phyloP scores from a whole-genome alignment of 805 yeast species.

The Zygoascus ofunaensis region DNA sequence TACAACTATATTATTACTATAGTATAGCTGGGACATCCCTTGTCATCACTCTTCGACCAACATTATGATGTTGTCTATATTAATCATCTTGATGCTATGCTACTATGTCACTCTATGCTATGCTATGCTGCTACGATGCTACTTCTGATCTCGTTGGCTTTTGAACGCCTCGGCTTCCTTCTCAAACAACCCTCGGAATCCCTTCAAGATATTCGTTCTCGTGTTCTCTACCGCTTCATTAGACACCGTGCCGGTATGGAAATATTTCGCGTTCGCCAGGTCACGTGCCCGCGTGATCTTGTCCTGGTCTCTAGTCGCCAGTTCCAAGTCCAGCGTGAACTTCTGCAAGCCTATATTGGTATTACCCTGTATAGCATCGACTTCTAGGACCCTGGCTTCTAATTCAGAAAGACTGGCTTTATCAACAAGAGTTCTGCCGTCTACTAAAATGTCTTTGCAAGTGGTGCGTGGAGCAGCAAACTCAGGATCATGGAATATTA shows the following conservation, averaged over 20 bases:
- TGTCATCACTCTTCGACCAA: too few species aligned
- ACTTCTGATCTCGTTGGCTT: too few species aligned
- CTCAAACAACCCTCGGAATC: conserved; percentile 4
- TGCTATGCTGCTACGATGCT: too few species aligned
- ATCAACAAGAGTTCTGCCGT: neutral
- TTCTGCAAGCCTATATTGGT: neutral
- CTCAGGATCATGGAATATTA: conserved; percentile 22
- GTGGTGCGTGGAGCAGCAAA: neutral
- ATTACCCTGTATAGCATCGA: neutral
- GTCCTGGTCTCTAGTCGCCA: neutral
- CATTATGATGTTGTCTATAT: too few species aligned
- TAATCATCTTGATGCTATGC: too few species aligned
- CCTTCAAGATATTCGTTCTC: conserved; percentile 1
- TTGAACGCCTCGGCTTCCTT: too few species aligned
- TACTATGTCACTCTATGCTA: too few species aligned
- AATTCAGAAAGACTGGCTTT: neutral
- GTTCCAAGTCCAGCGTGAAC: neutral
- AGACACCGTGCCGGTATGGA: neutral
- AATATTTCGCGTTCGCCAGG: neutral
- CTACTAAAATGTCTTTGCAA: neutral
- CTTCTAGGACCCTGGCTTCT: neutral
- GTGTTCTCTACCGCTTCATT: neutral
- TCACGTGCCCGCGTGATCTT: neutral
- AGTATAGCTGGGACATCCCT: too few species aligned
- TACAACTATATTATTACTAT: too few species aligned